phyloP scores from a whole-genome alignment of 2,329 filamentous ascomycete species.

The Aspergillus pseudoviridinutans region DNA sequence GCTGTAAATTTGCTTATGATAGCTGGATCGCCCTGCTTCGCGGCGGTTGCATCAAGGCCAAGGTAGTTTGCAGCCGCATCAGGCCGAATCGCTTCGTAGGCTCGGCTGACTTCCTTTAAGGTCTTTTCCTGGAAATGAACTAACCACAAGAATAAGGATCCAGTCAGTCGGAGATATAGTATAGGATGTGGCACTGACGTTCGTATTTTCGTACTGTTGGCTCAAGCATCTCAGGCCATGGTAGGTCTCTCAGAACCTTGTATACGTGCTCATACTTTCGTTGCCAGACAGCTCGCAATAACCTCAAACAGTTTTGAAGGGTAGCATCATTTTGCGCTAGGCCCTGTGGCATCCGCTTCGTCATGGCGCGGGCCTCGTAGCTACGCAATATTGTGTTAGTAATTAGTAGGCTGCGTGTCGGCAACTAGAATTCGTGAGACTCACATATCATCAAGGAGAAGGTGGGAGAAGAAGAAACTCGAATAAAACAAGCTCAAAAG shows the following conservation, averaged over 20 bases:
- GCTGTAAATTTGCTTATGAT: slow-evolving; percentile 31
- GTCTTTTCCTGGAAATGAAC: slow-evolving; percentile 38
- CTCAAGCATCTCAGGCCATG: slow-evolving; percentile 32
- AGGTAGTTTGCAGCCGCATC: slow-evolving; percentile 34
- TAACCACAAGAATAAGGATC: slow-evolving; percentile 10
- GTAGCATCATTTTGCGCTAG: slow-evolving; percentile 27
- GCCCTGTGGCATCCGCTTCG: slow-evolving; percentile 31
- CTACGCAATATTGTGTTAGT: slow-evolving; percentile 18
- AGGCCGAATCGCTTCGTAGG: slow-evolving; percentile 39
- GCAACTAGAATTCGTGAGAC: slow-evolving; percentile 8
- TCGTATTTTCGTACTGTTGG: slow-evolving; percentile 33
- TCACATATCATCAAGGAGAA: slow-evolving; percentile 39
- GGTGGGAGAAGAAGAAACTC: slow-evolving; percentile 37
- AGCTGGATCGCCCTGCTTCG: slow-evolving; percentile 23
- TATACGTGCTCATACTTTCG: slow-evolving; percentile 35
- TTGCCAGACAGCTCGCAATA: slow-evolving; percentile 39
- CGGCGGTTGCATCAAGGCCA: slow-evolving; percentile 27
- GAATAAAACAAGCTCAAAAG: slow-evolving; percentile 38
- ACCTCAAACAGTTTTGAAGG: slow-evolving; percentile 32
- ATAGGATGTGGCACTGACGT: slow-evolving; percentile 21
- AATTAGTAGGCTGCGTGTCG: slow-evolving; percentile 1
- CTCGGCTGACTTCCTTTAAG: slow-evolving; percentile 34
- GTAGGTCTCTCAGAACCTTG: slow-evolving; percentile 26
- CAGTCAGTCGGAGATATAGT: too few relatives aligned
- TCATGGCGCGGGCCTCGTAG: slow-evolving; percentile 39